These are phyloP conservation scores for Kwoniella dendrophila DNA, from an alignment of 768 basidiomycete species.

Conservation along the genomic window DNA sequence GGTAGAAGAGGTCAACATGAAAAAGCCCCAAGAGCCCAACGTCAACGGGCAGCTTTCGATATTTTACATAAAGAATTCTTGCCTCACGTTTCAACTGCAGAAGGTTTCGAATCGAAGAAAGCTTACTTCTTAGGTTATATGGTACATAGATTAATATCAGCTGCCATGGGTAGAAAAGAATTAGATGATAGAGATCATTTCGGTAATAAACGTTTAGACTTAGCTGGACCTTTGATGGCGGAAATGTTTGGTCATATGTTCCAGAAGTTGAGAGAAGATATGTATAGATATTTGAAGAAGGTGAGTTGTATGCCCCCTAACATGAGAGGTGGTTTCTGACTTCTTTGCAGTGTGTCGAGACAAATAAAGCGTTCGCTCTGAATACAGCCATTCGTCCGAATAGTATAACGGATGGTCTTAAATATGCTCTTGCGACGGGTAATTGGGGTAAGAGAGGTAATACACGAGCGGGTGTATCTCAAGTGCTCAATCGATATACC, in stretches of 20 bases:
- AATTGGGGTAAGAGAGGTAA: conserved; percentile 99
- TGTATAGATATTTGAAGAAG: conserved; percentile 96
- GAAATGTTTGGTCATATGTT: conserved; percentile 97
- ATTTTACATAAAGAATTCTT: conserved; percentile 98
- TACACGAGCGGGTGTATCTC: conserved; percentile 96
- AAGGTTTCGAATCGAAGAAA: conserved; percentile 96
- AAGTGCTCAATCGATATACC: conserved; percentile 97
- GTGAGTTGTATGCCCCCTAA: conserved; percentile 57
- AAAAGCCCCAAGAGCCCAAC: conserved; percentile 32
- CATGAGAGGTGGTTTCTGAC: conserved; percentile 11
- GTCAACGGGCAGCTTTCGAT: conserved; percentile 84
- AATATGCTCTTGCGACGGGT: conserved; percentile 96
- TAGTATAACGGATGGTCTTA: conserved; percentile 96
- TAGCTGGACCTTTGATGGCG: conserved; percentile 94
- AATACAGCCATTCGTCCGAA: conserved; percentile 90
- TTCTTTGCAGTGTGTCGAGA: conserved; percentile 80
- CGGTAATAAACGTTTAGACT: conserved; percentile 93
- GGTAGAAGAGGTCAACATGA: conserved; percentile 77
- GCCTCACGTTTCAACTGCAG: conserved; percentile 93
- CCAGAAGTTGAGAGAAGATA: conserved; percentile 92
- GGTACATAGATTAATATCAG: conserved; percentile 92
- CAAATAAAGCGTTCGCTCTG: conserved; percentile 91
- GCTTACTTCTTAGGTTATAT: conserved; percentile 99
- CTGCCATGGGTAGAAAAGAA: conserved; percentile 90
- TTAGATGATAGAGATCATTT: conserved; percentile 99